Evolutionary conservation across 306 rosid species (phyloP), one percentile per base, ranked within the genome.

Genomic region (Ammopiptanthus mongolicus): DNA sequence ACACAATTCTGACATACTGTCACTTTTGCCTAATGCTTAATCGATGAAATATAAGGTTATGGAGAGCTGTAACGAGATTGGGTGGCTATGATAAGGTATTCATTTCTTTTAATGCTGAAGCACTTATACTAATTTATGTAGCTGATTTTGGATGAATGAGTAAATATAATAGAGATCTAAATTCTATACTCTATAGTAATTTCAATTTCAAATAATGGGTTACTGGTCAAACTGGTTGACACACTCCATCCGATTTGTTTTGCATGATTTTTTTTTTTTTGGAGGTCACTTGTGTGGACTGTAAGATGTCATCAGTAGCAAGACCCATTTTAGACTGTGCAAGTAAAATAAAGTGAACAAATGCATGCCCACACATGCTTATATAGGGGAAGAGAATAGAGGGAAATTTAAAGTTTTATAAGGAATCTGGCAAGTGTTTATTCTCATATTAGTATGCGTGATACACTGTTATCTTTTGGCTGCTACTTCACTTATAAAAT

Each of bases 21-120:
- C 71, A 23, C 53, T 62, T 52, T 71, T 73, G 50, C 52, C 73
- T 64, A 67, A 83, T 88, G 68, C 82, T 37, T 82, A 69, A 77
- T 78, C 84, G 62, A 23, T 74, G 59, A 59, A 48, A 74, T 59
- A 77, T 28, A 77, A 93, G 99, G 98, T 87, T 96, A 67, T 96
- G 97, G 93, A 96, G 97, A 80, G 87, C 97, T 9, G 99, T 96
- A 77, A 90, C 82, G 2, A 89, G 91, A 85, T 84, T 96, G 91
- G 99, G 99, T 69, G 99, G 99, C 87, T 96, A 96, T 89, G 98
- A 92, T 71, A 96, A 92, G 99, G 99, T 96, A 83, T 81, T 77
- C 13, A 0, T 41, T 15, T 55, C 25, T 52, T 44, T 59, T 13
- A 39, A 10, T 52, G 67, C 39, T 72, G 53, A 63, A 67, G 52